Percentiles rank a stretch among this genome's conserved stretches.
Conservation (phyloP, 2,329 filamentous ascomycete genomes). For the Fusarium oligoseptatum region DNA sequence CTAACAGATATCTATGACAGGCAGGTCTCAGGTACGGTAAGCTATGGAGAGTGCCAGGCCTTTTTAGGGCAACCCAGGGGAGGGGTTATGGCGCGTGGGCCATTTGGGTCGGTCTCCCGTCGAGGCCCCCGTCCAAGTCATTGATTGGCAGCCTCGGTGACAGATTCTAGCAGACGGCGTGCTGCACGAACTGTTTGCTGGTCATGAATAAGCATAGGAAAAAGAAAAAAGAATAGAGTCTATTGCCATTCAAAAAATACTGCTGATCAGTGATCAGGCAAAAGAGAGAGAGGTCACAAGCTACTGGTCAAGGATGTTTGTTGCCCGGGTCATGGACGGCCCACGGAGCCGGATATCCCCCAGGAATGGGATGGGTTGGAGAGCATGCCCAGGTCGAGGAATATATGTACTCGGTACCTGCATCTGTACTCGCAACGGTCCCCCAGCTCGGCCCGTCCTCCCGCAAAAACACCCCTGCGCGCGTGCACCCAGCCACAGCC, state of each 20-base stretch:
- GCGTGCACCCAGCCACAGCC: constrained; percentile 10
- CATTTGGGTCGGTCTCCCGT: constrained; percentile 26
- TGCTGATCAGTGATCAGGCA: not conserved
- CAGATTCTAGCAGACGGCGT: constrained; percentile 19
- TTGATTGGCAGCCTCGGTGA: constrained; percentile 29
- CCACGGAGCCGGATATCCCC: constrained; percentile 21
- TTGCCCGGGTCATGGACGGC: constrained; percentile 7
- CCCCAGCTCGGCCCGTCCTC: constrained; percentile 22
- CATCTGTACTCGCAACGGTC: constrained; percentile 21
- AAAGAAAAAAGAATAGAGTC: not conserved
- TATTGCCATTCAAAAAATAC: not conserved
- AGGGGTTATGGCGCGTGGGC: constrained; percentile 25
- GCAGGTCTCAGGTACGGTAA: constrained; percentile 16
- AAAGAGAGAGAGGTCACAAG: not conserved
- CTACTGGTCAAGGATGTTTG: constrained; percentile 8
- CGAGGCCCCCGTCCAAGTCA: not conserved
- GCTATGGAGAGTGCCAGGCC: not conserved
- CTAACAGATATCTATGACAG: not conserved
- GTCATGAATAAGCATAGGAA: not conserved
- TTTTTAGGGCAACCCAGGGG: constrained; percentile 21
- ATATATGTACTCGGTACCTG: constrained; percentile 32
- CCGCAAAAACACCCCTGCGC: constrained; percentile 11
- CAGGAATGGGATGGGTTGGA: not conserved
- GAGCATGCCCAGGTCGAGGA: not conserved
- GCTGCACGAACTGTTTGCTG: constrained; percentile 30